Base-by-base conservation (phyloP, 257 asterid species). In the Craterostigma plantagineum region DNA sequence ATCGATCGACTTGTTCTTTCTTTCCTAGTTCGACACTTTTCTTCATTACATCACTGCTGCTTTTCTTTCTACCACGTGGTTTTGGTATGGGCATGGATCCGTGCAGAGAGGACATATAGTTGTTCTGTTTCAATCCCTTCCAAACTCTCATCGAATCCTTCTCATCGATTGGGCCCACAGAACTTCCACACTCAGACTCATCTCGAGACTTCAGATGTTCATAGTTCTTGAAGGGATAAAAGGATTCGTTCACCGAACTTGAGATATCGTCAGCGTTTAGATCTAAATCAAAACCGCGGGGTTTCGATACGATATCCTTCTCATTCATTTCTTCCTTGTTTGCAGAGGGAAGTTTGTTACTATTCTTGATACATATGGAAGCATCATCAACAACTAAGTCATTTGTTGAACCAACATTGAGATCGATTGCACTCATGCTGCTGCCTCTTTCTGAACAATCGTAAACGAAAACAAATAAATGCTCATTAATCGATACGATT, bases 91-190 rank as follows among this genome's bases (percentile, higher is more conserved):
- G 64, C 27, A 48, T 64, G 42, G 67, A 58, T 43, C 81, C 73
- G 23, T 52, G 55, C n/a, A n/a, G n/a, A n/a, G n/a, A n/a, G 0
- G 96, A 73, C 47, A 84, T 65, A 45, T 51, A 91, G 37, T 84
- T 84, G 42, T 84, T 83, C 62, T 80, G 87, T 51, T 91, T 83
- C 87, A 80, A 72, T 35, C 81, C 91, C 49, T 71, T 75, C 99
- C 99, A 91, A 27, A 71, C 64, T 46, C 61, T 58, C 85, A 77
- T 56, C 7, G 92, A 74, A 53, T 77, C 80, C 39, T 67, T 83
- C 30, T 43, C 75, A 9, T 57, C 71, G 56, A 66, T 40, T 3
- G 92, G 84, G 12, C 86, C 91, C 33, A 65, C 30, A 2, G 30
- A 23, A 6, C 30, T 23, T 23, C 30, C 30, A 23, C 30, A 23